These are phyloP conservation scores for Bassia scoparia DNA, from an alignment of 148 eudicot species.

Conservation along the genomic window DNA sequence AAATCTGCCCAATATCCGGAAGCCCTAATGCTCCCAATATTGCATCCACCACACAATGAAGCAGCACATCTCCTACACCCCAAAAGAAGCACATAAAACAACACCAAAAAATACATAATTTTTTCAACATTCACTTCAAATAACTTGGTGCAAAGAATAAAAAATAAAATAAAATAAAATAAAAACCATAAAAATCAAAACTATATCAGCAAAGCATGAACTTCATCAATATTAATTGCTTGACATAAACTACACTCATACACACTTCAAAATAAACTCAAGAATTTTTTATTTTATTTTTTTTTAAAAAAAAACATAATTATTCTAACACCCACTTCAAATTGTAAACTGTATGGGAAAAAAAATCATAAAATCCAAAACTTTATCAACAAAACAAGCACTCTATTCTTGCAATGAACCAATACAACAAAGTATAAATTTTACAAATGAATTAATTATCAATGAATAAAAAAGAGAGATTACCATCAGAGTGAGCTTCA, in stretches of 20 bases:
- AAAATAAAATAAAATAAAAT: background rate
- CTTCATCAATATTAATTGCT: too few species aligned
- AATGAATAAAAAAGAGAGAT: background rate
- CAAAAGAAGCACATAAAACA: background rate
- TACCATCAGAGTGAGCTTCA: conserved; percentile 98
- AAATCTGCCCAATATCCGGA: conserved; percentile 94
- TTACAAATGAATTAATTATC: background rate
- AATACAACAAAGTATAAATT: background rate
- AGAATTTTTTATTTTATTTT: too few species aligned
- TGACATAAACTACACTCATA: background rate
- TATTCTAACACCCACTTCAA: conserved; percentile 5
- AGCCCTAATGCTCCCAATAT: conserved; percentile 95
- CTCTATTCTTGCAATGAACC: background rate
- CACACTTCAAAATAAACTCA: background rate
- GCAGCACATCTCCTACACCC: conserved; percentile 83
- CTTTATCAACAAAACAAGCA: background rate
- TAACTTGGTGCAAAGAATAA: too few species aligned
- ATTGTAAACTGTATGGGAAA: background rate
- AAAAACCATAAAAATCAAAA: background rate
- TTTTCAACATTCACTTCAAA: background rate
- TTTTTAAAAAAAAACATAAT: background rate
- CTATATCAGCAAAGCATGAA: background rate
- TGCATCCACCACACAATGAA: conserved; percentile 98
- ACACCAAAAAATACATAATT: background rate
- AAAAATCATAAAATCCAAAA: background rate